Conservation (phyloP, 495 filamentous ascomycete species). For the Massariosphaeria phaeospora region DNA sequence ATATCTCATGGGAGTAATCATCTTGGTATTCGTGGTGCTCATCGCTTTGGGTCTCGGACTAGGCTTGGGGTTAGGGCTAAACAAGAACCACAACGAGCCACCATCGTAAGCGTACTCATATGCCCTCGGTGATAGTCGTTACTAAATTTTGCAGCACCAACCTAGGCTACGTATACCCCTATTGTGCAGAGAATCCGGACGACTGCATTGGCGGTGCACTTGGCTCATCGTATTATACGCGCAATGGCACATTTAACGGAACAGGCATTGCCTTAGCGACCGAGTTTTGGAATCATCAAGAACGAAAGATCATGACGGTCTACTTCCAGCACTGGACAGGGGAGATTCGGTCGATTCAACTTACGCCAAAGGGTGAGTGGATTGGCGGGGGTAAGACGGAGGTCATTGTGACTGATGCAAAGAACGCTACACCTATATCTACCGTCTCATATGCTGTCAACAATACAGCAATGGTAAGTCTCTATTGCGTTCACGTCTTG, state of each 20-base stretch:
- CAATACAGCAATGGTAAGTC: slow-evolving; percentile 26
- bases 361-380: slow-evolving; percentile 32
- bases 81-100: slow-evolving; percentile 10
- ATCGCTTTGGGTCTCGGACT: slow-evolving; percentile 10
- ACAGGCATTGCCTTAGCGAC: slow-evolving; percentile 40
- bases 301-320: slow-evolving; percentile 36
- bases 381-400: slow-evolving; percentile 34
- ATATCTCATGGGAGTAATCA: slow-evolving; percentile 1
- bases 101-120: not conserved
- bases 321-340: slow-evolving; percentile 41
- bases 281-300: slow-evolving; percentile 33
- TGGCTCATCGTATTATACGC: slow-evolving; percentile 27
- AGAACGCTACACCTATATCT: slow-evolving; percentile 40
- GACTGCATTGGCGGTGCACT: slow-evolving; percentile 28
- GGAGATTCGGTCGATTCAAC: slow-evolving; percentile 36
- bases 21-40: slow-evolving; percentile 1
- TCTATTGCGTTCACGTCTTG: no score
- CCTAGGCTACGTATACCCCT: not conserved
- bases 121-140: not conserved
- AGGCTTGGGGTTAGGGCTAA: slow-evolving; percentile 11
- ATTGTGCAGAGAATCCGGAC: slow-evolving; percentile 16
- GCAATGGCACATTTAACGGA: slow-evolving; percentile 40
- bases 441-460: slow-evolving; percentile 36
- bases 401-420: slow-evolving; percentile 38
- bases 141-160: not conserved